phyloP scores from a whole-genome alignment of 305 asterid species.

The Fraxinus angustifolia region DNA sequence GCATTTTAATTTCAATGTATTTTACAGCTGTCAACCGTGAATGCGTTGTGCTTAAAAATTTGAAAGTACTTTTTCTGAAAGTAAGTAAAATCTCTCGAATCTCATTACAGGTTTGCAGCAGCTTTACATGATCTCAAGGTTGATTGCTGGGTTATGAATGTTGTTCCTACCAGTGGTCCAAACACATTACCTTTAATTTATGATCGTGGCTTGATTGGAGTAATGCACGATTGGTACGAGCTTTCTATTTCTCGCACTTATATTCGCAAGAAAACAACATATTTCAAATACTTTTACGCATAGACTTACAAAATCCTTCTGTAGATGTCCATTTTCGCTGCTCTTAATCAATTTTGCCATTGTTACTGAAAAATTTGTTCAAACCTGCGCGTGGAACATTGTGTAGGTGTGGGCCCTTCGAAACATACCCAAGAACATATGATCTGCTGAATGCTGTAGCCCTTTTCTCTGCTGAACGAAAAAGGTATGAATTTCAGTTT shows the following conservation, averaged over 20 bases:
- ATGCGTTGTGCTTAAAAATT: slow-evolving; percentile 1
- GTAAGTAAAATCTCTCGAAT: not conserved
- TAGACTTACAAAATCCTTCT: not conserved
- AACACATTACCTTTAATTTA: slow-evolving; percentile 62
- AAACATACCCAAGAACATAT: slow-evolving; percentile 64
- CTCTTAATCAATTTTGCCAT: not conserved
- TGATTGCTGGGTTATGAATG: slow-evolving; percentile 68
- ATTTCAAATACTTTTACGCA: not conserved
- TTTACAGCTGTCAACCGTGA: not conserved
- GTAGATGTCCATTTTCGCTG: not conserved
- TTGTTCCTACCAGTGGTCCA: slow-evolving; percentile 49
- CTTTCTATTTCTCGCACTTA: not conserved
- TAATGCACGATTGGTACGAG: slow-evolving; percentile 65
- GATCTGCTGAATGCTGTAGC: slow-evolving; percentile 54
- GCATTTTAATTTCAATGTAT: not conserved
- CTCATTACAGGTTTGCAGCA: slow-evolving; percentile 48
- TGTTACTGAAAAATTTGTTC: not conserved
- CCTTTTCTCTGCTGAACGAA: slow-evolving; percentile 51
- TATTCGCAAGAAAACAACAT: not conserved
- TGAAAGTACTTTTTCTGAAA: not conserved
- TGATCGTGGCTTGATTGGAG: slow-evolving; percentile 64
- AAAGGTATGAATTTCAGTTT: slow-evolving; percentile 30
- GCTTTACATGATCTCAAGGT: slow-evolving; percentile 49
- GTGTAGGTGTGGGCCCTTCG: slow-evolving; percentile 63
- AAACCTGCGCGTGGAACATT: not conserved